Percentiles rank a stretch among this genome's conserved stretches.
Conservation (phyloP, 257 asterid species). For the Gentiana macrophylla region DNA sequence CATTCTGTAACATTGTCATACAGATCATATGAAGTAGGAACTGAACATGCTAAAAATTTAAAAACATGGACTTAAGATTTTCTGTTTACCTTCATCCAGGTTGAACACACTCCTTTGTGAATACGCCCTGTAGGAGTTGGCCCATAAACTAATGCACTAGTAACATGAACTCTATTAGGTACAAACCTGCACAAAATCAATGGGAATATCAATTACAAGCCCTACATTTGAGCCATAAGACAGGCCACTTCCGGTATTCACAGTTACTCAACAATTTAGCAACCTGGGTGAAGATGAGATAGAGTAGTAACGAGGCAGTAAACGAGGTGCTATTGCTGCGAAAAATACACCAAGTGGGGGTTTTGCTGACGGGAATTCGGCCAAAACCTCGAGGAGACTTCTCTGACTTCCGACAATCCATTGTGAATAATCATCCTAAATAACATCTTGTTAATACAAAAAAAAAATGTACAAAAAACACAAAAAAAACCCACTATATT, state of each 20-base stretch:
- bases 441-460: neutral
- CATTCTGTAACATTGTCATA: constrained; percentile 32
- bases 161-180: constrained; percentile 55
- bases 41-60: no score
- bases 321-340: constrained; percentile 67
- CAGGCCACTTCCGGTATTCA: constrained; percentile 1
- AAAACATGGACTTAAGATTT: no score
- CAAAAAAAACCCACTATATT: neutral
- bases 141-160: constrained; percentile 62
- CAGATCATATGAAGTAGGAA: constrained; percentile 2
- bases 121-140: constrained; percentile 69
- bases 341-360: constrained; percentile 84
- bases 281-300: constrained; percentile 76
- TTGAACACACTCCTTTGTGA: constrained; percentile 77
- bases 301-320: constrained; percentile 72
- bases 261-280: constrained; percentile 10
- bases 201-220: constrained; percentile 10
- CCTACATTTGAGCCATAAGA: neutral
- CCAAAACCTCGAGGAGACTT: constrained; percentile 73
- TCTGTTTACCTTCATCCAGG: constrained; percentile 69
- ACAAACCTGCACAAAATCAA: constrained; percentile 40
- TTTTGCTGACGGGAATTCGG: constrained; percentile 74
- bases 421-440: constrained; percentile 61
- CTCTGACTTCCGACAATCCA: constrained; percentile 67
- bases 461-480: neutral